Conservation (phyloP, 805 yeast species). For the Myxozyma geophila region DNA sequence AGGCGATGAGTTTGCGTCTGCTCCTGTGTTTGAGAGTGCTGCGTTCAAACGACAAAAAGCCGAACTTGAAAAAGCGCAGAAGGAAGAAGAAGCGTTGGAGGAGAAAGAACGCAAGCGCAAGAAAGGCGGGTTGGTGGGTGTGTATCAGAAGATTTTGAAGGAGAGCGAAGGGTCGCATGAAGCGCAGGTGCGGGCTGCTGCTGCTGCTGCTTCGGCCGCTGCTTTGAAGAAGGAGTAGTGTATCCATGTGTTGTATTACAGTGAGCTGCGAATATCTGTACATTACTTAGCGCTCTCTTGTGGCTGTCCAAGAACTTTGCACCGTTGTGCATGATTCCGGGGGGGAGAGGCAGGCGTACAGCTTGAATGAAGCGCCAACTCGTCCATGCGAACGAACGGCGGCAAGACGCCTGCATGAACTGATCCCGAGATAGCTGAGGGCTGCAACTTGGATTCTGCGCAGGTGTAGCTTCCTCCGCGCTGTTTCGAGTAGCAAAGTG, state of each 20-base stretch:
- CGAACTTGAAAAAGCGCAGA: slow-evolving; percentile 39
- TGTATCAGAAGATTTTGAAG: slow-evolving; percentile 30
- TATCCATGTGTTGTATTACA: neutral
- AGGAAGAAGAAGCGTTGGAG: slow-evolving; percentile 34
- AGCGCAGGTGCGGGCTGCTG: slow-evolving; percentile 28
- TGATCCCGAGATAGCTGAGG: slow-evolving; percentile 12
- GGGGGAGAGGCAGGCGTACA: slow-evolving; percentile 52
- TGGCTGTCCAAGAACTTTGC: too few relatives aligned
- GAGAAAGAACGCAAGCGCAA: slow-evolving; percentile 11
- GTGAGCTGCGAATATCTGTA: neutral
- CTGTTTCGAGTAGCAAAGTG: slow-evolving; percentile 33
- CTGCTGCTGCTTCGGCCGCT: slow-evolving; percentile 32
- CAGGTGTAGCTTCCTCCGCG: slow-evolving; percentile 39
- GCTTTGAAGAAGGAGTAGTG: neutral
- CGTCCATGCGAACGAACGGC: neutral
- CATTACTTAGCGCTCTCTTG: too few relatives aligned
- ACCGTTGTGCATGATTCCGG: slow-evolving; percentile 45
- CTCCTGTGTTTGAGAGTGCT: slow-evolving; percentile 55
- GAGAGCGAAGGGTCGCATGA: slow-evolving; percentile 24
- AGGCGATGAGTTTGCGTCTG: slow-evolving; percentile 48
- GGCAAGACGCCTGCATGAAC: slow-evolving; percentile 21
- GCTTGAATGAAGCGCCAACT: slow-evolving; percentile 52
- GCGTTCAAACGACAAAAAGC: slow-evolving; percentile 52
- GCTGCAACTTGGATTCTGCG: slow-evolving; percentile 54
- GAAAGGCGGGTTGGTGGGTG: slow-evolving; percentile 14